Evolutionary conservation across 2,329 filamentous ascomycete species (phyloP).

Genomic region (Fusarium nodosum): DNA sequence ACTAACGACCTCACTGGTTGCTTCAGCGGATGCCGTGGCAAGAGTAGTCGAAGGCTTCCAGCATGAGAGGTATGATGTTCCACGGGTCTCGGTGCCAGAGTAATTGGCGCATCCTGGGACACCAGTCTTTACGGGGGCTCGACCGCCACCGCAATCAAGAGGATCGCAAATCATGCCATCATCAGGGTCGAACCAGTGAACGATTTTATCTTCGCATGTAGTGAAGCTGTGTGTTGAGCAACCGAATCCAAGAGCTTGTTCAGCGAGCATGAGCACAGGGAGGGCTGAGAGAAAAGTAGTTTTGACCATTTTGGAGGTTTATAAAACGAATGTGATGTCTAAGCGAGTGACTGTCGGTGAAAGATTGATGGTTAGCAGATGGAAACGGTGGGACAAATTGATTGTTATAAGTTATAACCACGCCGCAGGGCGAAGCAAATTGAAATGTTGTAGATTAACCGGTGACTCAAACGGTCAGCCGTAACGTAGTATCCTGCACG

Average conservation of each 20-base stretch:
- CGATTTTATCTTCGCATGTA: constrained; percentile 44
- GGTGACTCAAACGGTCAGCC: background rate
- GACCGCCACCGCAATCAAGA: constrained; percentile 68
- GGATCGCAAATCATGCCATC: constrained; percentile 66
- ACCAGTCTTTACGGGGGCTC: constrained; percentile 63
- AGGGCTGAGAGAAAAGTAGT: background rate
- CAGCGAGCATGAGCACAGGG: constrained; percentile 25
- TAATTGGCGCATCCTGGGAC: constrained; percentile 64
- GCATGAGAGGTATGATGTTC: constrained; percentile 37
- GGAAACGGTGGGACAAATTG: background rate
- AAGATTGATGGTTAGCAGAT: background rate
- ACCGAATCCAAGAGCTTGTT: constrained; percentile 25
- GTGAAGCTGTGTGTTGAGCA: constrained; percentile 39
- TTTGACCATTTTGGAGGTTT: constrained; percentile 22
- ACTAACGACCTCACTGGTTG: background rate
- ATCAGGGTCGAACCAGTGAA: constrained; percentile 61
- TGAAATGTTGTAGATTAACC: background rate
- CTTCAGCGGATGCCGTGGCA: background rate
- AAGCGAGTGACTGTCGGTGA: constrained; percentile 15
- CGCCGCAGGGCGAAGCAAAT: background rate
- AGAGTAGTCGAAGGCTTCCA: constrained; percentile 33
- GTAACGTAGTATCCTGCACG: background rate
- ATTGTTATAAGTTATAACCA: constrained; percentile 4
- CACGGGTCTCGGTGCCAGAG: constrained; percentile 53
- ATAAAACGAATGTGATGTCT: background rate